These are phyloP conservation scores for Kluyveromyces sp. DNA, from an alignment of 1,139 yeast genomes.

Conservation along the genomic window DNA sequence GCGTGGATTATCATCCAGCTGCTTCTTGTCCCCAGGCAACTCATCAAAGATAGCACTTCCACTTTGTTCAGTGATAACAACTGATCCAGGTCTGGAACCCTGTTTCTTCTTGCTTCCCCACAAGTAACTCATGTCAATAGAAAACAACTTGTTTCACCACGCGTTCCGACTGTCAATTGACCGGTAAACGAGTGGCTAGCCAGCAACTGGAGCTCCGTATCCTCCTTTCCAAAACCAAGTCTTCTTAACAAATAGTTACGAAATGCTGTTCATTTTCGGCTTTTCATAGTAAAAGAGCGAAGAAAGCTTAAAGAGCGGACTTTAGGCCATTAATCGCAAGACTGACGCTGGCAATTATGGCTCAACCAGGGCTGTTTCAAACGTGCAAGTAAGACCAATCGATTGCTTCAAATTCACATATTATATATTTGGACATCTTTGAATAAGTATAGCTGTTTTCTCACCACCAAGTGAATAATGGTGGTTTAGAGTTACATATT, in stretches of 20 bases:
- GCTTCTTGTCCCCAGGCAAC: slow-evolving; percentile 7
- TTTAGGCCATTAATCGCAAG: too few species aligned
- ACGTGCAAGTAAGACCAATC: too few species aligned
- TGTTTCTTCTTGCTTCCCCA: slow-evolving; percentile 10
- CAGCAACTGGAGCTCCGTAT: background rate
- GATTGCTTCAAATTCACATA: too few species aligned
- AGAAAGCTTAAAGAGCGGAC: too few species aligned
- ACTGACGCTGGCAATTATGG: too few species aligned
- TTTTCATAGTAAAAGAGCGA: too few species aligned
- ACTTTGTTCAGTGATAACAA: slow-evolving; percentile 3
- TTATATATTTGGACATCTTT: too few species aligned
- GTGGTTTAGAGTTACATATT: slow-evolving; percentile 49
- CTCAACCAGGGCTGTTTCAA: too few species aligned
- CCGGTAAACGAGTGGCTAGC: background rate
- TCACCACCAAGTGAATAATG: slow-evolving; percentile 67
- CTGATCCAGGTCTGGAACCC: slow-evolving; percentile 4
- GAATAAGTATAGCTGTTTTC: too few species aligned
- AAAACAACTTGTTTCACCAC: background rate
- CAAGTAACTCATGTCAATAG: slow-evolving; percentile 9
- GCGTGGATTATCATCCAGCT: slow-evolving; percentile 17
- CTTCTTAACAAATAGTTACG: too few species aligned
- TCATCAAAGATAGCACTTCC: slow-evolving; percentile 6
- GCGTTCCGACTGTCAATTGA: background rate
- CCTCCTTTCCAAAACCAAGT: too few species aligned
- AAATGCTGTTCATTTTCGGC: too few species aligned